Evolutionary conservation across 1,284 basidiomycete genomes (phyloP).

Genomic region (Microbotryum scabiosae): DNA sequence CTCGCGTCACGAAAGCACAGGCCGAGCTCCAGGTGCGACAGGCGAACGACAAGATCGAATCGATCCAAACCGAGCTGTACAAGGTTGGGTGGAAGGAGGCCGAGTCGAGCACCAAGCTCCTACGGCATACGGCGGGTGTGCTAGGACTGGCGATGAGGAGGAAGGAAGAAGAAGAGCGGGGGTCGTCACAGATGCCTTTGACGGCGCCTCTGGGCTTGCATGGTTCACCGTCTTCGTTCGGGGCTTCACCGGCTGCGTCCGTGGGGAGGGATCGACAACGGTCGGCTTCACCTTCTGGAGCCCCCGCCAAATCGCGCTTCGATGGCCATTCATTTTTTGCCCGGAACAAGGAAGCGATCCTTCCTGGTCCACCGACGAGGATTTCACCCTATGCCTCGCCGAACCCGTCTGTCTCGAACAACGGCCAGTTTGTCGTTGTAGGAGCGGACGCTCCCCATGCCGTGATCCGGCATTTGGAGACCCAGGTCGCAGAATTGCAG

Average conservation of each 20-base stretch:
- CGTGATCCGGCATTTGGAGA: neutral
- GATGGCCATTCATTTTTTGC: conserved; percentile 29
- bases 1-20: conserved; percentile 7
- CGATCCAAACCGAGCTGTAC: conserved; percentile 10
- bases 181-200: neutral
- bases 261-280: neutral
- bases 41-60: conserved; percentile 18
- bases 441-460: neutral
- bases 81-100: conserved; percentile 12
- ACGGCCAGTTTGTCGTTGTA: neutral
- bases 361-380: conserved; percentile 2
- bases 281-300: neutral
- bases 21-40: conserved; percentile 16
- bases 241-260: neutral
- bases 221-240: neutral
- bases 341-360: conserved; percentile 24
- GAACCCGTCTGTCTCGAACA: neutral
- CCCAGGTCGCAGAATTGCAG: neutral
- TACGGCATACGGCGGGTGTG: conserved; percentile 30
- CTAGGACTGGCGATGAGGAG: conserved; percentile 12
- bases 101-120: conserved; percentile 8
- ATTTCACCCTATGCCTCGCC: neutral
- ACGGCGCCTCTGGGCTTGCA: no score
- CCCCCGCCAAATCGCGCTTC: conserved; percentile 4
- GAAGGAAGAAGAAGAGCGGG: conserved; percentile 18